A percentile compares a stretch with the other conserved stretches of the same genome.
Conservation (phyloP, 495 filamentous ascomycete species). For the Lophium mytilinum region DNA sequence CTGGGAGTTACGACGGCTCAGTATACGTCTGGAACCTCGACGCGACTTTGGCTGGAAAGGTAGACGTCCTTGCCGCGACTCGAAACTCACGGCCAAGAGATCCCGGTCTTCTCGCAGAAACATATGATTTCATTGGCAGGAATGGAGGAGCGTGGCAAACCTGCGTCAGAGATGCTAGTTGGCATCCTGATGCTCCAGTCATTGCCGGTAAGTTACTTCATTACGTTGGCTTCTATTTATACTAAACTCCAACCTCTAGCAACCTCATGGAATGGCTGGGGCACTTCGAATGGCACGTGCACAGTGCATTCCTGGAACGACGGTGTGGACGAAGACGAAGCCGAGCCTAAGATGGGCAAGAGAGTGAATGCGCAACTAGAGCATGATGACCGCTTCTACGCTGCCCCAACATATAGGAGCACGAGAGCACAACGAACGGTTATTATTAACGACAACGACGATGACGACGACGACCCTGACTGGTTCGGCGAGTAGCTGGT, state of each 20-base stretch:
- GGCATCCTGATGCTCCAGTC: slow-evolving; percentile 87
- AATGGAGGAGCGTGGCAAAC: slow-evolving; percentile 55
- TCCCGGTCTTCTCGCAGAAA: slow-evolving; percentile 26
- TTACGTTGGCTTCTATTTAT: background rate
- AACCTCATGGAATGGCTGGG: slow-evolving; percentile 72
- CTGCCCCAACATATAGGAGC: background rate
- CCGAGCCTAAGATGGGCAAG: slow-evolving; percentile 49
- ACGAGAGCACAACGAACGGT: slow-evolving; percentile 3
- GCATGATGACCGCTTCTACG: slow-evolving; percentile 25
- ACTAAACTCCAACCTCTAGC: slow-evolving; percentile 39
- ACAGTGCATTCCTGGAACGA: slow-evolving; percentile 72
- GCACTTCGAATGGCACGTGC: slow-evolving; percentile 60
- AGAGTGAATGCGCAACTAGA: slow-evolving; percentile 46
- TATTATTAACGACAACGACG: slow-evolving; percentile 23
- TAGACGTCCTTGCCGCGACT: slow-evolving; percentile 70
- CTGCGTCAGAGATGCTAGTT: slow-evolving; percentile 85
- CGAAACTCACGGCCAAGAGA: slow-evolving; percentile 49
- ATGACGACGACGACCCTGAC: slow-evolving; percentile 5
- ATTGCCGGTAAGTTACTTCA: slow-evolving; percentile 60
- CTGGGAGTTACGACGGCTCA: slow-evolving; percentile 76
- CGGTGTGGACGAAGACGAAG: slow-evolving; percentile 54
- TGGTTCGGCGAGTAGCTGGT: background rate
- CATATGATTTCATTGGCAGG: slow-evolving; percentile 27
- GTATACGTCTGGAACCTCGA: slow-evolving; percentile 93
- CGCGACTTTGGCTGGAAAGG: slow-evolving; percentile 69